A percentile compares a stretch with the other conserved stretches of the same genome.
Evolutionary conservation across 2,329 filamentous ascomycete genomes (phyloP).

Genomic region (Aspergillus fijiensis): DNA sequence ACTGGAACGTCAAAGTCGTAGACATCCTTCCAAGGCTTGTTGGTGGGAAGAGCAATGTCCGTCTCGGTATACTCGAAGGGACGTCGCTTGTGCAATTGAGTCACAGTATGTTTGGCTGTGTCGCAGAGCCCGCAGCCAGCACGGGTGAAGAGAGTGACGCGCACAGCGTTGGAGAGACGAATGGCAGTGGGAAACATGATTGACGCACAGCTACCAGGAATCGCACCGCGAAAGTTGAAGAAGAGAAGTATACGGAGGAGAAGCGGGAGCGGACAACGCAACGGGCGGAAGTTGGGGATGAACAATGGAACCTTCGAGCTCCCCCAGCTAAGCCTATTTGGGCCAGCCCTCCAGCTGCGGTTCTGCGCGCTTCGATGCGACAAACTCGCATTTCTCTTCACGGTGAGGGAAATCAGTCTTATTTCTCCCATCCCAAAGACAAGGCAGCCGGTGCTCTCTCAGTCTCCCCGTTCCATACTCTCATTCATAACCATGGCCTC

Average conservation of each 20-base stretch:
- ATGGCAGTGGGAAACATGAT: slow-evolving; percentile 32
- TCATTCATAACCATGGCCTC: slow-evolving; percentile 30
- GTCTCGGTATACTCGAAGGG: slow-evolving; percentile 59
- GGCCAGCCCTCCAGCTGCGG: slow-evolving; percentile 17
- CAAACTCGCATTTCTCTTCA: slow-evolving; percentile 8
- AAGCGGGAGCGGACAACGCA: background rate
- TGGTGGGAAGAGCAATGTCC: slow-evolving; percentile 56
- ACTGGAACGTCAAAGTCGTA: slow-evolving; percentile 67
- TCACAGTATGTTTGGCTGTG: slow-evolving; percentile 58
- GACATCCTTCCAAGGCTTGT: slow-evolving; percentile 58
- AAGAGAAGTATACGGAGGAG: too few species aligned
- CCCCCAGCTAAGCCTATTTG: slow-evolving; percentile 35
- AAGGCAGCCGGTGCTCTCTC: background rate
- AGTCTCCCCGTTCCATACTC: background rate
- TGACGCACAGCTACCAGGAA: too few species aligned
- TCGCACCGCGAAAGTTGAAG: too few species aligned
- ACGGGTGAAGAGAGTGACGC: slow-evolving; percentile 62
- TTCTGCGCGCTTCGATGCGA: slow-evolving; percentile 12
- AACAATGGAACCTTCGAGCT: slow-evolving; percentile 44
- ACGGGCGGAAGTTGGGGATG: background rate
- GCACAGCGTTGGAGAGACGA: slow-evolving; percentile 35
- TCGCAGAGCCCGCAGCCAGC: slow-evolving; percentile 61
- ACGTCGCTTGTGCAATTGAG: slow-evolving; percentile 53
- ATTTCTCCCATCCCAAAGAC: background rate
- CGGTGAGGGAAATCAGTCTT: background rate